phyloP scores from a whole-genome alignment of 2,329 filamentous ascomycete species.

The Xylaria digitata region DNA sequence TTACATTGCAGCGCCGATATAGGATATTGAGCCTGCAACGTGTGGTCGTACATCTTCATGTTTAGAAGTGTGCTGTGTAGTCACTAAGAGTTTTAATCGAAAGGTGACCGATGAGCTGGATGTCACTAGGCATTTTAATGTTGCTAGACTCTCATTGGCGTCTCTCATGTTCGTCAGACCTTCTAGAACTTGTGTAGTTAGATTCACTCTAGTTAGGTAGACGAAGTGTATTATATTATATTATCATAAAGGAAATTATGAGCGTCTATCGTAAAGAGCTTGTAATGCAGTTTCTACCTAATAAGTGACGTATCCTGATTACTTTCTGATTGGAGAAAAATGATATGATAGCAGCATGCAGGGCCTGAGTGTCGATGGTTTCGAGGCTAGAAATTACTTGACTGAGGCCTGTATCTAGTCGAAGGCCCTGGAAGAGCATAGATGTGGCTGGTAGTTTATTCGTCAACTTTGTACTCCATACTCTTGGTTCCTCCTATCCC shows the following conservation, averaged over 20 bases:
- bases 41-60: slow-evolving; percentile 1
- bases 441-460: too few species aligned
- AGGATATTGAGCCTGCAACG: not conserved
- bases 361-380: not conserved
- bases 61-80: not conserved
- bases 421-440: too few species aligned
- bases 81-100: not conserved
- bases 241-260: not conserved
- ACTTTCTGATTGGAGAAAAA: not conserved
- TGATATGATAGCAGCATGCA: not conserved
- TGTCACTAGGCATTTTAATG: slow-evolving; percentile 15
- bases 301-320: not conserved
- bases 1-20: not conserved
- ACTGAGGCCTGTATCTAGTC: too few species aligned
- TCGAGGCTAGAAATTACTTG: not conserved
- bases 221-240: not conserved
- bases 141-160: not conserved
- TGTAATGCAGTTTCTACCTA: too few species aligned
- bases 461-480: too few species aligned
- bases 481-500: not conserved
- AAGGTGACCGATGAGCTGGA: slow-evolving; percentile 10
- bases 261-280: not conserved
- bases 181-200: slow-evolving; percentile 3
- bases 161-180: not conserved
- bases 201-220: too few species aligned